Conservation (phyloP, 331 rosid species). For the Spiraea crenata region DNA sequence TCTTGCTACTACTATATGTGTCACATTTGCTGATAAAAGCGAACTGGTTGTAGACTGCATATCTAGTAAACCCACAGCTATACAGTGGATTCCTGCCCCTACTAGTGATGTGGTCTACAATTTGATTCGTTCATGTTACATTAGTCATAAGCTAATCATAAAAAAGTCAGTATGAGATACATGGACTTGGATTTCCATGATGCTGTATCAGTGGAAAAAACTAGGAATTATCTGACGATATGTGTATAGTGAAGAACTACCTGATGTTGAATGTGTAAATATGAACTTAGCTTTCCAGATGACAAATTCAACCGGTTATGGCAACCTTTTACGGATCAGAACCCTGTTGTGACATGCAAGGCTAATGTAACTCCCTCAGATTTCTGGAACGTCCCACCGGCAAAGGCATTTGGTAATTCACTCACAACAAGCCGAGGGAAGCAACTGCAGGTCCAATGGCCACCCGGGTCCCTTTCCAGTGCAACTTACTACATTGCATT, state of each 20-base stretch:
- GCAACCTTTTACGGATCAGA: constrained; percentile 64
- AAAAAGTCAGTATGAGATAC: too few species aligned
- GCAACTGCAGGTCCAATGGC: constrained; percentile 64
- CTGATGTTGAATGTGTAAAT: constrained; percentile 37
- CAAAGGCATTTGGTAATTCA: constrained; percentile 37
- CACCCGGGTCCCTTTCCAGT: constrained; percentile 47
- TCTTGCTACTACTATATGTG: not conserved
- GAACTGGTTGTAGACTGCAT: not conserved
- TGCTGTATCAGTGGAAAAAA: not conserved
- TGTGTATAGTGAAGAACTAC: constrained; percentile 4
- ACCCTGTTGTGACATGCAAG: constrained; percentile 41
- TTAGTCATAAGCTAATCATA: too few species aligned
- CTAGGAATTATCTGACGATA: constrained; percentile 1
- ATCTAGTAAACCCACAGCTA: not conserved
- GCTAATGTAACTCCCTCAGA: constrained; percentile 44
- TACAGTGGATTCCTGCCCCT: not conserved
- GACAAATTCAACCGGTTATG: constrained; percentile 80
- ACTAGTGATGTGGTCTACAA: not conserved
- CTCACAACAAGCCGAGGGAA: constrained; percentile 60
- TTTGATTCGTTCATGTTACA: not conserved
- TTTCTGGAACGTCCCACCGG: constrained; percentile 86
- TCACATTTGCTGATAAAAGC: not conserved
- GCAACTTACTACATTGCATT: constrained; percentile 68
- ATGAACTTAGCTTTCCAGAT: constrained; percentile 78
- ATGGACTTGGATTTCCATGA: too few species aligned